Conservation (phyloP, 169 alveolate genomes). For the Blepharisma undulans region DNA sequence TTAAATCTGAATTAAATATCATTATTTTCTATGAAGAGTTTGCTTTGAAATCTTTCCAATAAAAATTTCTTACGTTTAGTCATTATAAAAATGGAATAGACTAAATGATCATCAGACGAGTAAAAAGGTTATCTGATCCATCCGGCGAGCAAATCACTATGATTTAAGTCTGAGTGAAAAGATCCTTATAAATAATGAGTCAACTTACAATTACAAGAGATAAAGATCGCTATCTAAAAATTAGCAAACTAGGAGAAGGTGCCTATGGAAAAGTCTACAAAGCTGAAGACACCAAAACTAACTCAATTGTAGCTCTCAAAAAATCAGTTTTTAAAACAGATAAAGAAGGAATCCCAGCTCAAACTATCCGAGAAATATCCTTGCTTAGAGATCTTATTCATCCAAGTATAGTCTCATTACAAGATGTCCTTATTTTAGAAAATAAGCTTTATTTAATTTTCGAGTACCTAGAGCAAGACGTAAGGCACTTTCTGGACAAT, state of each 20-base stretch:
- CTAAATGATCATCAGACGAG: not conserved
- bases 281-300: slow-evolving; percentile 68
- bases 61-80: too few relatives aligned
- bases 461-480: slow-evolving; percentile 48
- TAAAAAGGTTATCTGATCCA: not conserved
- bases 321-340: slow-evolving; percentile 71
- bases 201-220: not conserved
- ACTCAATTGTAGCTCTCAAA: slow-evolving; percentile 75
- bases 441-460: slow-evolving; percentile 47
- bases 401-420: slow-evolving; percentile 62
- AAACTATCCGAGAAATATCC: slow-evolving; percentile 80
- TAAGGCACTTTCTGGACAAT: slow-evolving; percentile 51
- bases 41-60: not conserved
- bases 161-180: not conserved
- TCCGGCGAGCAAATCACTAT: not conserved
- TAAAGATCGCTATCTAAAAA: slow-evolving; percentile 74
- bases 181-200: not conserved
- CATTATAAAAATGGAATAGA: not conserved
- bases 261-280: slow-evolving; percentile 80
- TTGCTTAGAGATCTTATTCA: slow-evolving; percentile 68
- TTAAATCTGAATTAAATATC: too few relatives aligned
- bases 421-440: slow-evolving; percentile 42
- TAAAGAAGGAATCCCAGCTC: slow-evolving; percentile 92
- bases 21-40: too few relatives aligned
- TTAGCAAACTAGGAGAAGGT: slow-evolving; percentile 89